These are phyloP conservation scores for Rhizopus microsporus DNA, from an alignment of 371 early-diverging fungal genomes.

Conservation along the genomic window DNA sequence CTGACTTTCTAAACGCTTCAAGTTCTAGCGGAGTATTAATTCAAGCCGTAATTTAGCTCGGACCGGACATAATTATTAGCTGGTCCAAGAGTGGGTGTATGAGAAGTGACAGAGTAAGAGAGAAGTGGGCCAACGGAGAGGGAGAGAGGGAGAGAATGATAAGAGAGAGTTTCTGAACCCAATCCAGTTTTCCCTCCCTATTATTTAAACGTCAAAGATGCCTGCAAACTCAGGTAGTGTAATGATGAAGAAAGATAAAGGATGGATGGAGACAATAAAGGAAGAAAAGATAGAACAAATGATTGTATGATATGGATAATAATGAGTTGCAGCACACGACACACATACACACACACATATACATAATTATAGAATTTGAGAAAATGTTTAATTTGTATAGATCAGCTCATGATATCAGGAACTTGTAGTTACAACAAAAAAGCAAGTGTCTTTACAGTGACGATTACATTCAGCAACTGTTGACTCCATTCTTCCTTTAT, in stretches of 20 bases:
- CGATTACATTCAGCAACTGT: no score
- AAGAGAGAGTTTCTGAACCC: not conserved
- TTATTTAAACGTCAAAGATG: slow-evolving; percentile 3
- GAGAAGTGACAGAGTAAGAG: not conserved
- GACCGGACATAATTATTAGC: no score
- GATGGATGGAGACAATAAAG: not conserved
- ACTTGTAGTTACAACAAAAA: no score
- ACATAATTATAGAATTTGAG: no score
- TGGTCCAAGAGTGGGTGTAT: no score
- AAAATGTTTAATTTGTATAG: no score
- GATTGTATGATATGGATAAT: not conserved
- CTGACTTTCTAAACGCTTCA: no score
- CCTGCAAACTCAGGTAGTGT: slow-evolving; percentile 4
- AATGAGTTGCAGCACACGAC: not conserved
- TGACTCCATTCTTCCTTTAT: not conserved
- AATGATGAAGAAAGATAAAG: not conserved
- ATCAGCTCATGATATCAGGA: no score
- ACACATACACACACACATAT: no score
- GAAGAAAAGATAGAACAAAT: not conserved
- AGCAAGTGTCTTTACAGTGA: no score
- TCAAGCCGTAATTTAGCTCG: no score
- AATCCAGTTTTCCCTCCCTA: not conserved
- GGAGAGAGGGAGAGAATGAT: not conserved
- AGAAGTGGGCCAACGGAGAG: not conserved
- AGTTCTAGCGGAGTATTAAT: no score